These are phyloP conservation scores for Psilocybe sp. DNA, from an alignment of 768 basidiomycete genomes.

Conservation along the genomic window DNA sequence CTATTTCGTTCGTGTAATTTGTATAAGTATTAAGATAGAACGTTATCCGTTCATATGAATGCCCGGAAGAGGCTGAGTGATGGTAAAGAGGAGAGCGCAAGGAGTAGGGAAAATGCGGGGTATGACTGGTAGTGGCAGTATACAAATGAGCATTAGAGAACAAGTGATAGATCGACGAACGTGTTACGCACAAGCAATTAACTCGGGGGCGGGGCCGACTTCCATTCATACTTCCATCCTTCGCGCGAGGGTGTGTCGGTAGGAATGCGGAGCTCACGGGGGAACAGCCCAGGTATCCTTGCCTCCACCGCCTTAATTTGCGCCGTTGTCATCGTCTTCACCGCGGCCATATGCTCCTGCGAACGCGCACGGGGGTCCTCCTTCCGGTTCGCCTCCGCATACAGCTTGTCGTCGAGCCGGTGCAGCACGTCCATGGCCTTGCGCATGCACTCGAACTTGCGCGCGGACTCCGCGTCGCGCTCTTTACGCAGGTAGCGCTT, in stretches of 20 bases:
- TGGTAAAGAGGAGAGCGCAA: background rate
- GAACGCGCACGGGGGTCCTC: conserved; percentile 72
- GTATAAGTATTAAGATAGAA: conserved; percentile 13
- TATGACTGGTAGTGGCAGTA: background rate
- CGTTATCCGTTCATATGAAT: conserved; percentile 5
- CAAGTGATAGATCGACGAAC: background rate
- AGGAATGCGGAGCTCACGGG: conserved; percentile 82
- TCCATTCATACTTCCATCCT: conserved; percentile 91
- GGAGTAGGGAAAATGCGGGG: conserved; percentile 1
- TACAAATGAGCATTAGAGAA: background rate
- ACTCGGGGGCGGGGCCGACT: conserved; percentile 54
- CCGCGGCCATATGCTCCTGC: conserved; percentile 50
- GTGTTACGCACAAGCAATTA: conserved; percentile 19
- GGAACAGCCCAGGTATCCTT: conserved; percentile 78
- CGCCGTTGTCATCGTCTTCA: conserved; percentile 59
- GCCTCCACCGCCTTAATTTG: conserved; percentile 75
- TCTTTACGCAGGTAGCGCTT: conserved; percentile 70
- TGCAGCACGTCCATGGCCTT: conserved; percentile 82
- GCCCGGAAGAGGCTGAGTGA: background rate
- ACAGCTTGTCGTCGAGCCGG: conserved; percentile 54
- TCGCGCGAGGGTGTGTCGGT: conserved; percentile 78
- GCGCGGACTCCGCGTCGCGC: conserved; percentile 62
- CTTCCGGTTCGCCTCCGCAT: conserved; percentile 67
- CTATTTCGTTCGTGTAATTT: conserved; percentile 19
- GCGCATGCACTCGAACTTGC: conserved; percentile 82